These are phyloP conservation scores for Vitis vinifera DNA, from an alignment of 164 flowering plant species.

Conservation along the genomic window DNA sequence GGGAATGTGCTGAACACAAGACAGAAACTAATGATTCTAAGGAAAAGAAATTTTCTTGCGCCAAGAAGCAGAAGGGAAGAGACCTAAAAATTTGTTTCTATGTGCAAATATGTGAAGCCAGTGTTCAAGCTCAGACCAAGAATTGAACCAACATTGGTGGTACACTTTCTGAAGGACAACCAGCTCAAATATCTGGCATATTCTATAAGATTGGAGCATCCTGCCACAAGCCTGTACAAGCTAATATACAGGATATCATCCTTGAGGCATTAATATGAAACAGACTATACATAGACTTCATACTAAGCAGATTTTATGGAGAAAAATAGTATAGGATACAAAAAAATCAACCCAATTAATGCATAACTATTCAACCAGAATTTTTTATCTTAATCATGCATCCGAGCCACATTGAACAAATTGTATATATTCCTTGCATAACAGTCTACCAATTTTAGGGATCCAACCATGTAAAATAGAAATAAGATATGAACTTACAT, in stretches of 20 bases:
- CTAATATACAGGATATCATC: too few species aligned
- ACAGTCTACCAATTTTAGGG: not conserved
- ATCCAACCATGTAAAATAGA: not conserved
- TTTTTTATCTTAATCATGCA: not conserved
- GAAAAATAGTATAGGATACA: not conserved
- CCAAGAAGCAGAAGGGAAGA: not conserved
- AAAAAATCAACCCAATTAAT: not conserved
- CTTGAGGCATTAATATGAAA: too few species aligned
- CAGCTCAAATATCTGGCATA: too few species aligned
- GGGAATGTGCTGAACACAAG: not conserved
- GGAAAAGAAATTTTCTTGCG: not conserved
- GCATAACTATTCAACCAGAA: not conserved
- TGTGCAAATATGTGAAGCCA: too few species aligned
- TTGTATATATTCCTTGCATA: not conserved
- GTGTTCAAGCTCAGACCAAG: too few species aligned
- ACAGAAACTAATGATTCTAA: not conserved
- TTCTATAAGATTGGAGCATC: too few species aligned
- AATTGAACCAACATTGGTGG: too few species aligned
- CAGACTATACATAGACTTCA: too few species aligned
- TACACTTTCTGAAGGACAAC: too few species aligned
- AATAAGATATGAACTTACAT: conserved; percentile 50
- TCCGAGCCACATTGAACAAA: not conserved
- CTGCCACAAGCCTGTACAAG: too few species aligned
- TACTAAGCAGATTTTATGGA: not conserved
- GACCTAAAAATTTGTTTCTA: not conserved